Base-by-base conservation (phyloP, 176 grass and related monocot species). In the Carex myosuroides region DNA sequence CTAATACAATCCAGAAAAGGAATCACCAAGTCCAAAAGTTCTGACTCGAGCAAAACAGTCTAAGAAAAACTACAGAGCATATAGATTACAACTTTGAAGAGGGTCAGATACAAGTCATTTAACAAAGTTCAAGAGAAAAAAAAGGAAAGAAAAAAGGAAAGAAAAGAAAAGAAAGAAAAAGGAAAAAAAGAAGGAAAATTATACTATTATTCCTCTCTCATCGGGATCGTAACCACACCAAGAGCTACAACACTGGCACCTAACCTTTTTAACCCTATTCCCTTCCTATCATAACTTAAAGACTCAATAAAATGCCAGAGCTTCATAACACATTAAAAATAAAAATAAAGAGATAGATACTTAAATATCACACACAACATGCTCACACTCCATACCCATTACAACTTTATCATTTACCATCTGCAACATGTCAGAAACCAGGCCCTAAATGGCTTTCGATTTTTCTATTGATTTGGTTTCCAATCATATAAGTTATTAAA, bases 401-500 rank as follows among this genome's bases (percentile, higher is more conserved):
- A 64, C 79, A 64, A 41, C 58, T 55, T 55, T 81, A 64, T 81
- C 79, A 48, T 81, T 32, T 81, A 81, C 60, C 79, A 64, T 81
- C 41, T 64, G 11, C 37, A 41, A 83, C 62, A 83, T 32, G 81
- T 68, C 62, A 83, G 81, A 69, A 83, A 66, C 81, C 22, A 12
- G 62, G 13, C 20, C 81, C 62, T 69, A 83, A 44, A 46, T 17
- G 1, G 13, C 81, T 52, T 52, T 64, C n/a, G 41, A 68, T 26
- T 82, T 75, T 70, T 88, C 90, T 97, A 93, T 87, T 92, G 91
- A 79, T 93, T 93, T 20, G 89, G 82, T 79, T 95, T 99, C 93
- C 96, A 99, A 76, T 95, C 96, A 82, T 95, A 95, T 30, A 99
- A 66, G 85, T 94, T 99, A 92, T 94, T 95, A 83, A 95, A 94